phyloP scores from a whole-genome alignment of 2,329 filamentous ascomycete genomes.

The Ophiosphaerella narmari region DNA sequence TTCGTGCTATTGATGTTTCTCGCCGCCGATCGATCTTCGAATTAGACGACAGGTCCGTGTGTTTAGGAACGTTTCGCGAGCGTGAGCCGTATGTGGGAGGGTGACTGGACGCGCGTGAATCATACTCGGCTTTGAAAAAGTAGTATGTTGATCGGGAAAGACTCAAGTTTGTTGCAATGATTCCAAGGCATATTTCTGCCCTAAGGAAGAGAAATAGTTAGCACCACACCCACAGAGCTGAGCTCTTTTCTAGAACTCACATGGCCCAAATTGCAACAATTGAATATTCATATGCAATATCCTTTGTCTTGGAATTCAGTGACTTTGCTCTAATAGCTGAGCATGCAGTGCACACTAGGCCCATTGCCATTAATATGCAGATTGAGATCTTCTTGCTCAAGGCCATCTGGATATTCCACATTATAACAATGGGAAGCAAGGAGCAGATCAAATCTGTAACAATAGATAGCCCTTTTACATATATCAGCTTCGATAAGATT shows the following conservation, averaged over 20 bases:
- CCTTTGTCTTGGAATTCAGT: conserved; percentile 22
- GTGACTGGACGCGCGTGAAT: too few species aligned
- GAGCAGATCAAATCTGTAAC: conserved; percentile 31
- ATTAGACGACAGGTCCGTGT: too few species aligned
- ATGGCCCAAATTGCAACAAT: conserved; percentile 33
- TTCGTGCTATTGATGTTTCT: too few species aligned
- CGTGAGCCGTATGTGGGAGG: too few species aligned
- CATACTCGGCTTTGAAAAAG: neutral
- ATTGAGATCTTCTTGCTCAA: conserved; percentile 27
- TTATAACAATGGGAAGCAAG: conserved; percentile 25
- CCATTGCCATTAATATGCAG: conserved; percentile 31
- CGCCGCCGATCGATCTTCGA: too few species aligned
- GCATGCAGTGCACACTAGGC: conserved; percentile 23
- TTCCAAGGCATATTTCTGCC: conserved; percentile 32
- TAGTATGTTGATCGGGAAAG: conserved; percentile 15
- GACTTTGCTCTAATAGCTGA: conserved; percentile 26
- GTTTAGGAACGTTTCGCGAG: too few species aligned
- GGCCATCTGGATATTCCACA: conserved; percentile 28
- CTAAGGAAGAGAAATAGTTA: neutral
- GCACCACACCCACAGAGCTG: too few species aligned
- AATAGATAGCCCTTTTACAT: conserved; percentile 24
- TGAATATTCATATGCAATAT: conserved; percentile 29
- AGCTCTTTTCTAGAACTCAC: too few species aligned
- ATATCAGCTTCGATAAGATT: too few species aligned
- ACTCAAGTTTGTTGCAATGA: conserved; percentile 33